Percentiles rank a stretch among this genome's conserved stretches.
phyloP scores from a whole-genome alignment of 2,329 filamentous ascomycete genomes.

The Diaporthe citri region DNA sequence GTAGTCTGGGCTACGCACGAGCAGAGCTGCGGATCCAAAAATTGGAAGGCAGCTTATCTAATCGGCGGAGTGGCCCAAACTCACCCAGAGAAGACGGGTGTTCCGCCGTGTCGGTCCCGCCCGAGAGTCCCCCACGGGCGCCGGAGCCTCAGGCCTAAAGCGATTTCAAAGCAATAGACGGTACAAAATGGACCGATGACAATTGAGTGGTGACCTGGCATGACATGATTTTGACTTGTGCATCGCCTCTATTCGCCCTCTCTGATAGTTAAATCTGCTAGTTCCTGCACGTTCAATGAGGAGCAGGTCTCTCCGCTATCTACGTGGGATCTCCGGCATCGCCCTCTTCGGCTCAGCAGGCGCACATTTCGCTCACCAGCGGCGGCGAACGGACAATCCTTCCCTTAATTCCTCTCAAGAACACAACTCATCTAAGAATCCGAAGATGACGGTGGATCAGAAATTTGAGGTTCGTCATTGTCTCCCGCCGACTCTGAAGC shows the following conservation, averaged over 20 bases:
- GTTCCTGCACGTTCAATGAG: constrained; percentile 39
- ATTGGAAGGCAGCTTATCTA: constrained; percentile 35
- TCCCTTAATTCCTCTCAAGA: constrained; percentile 6
- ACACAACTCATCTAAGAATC: constrained; percentile 37
- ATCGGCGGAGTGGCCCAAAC: constrained; percentile 42
- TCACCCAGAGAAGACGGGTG: not conserved
- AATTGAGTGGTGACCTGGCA: constrained; percentile 23
- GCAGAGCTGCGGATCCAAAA: constrained; percentile 34
- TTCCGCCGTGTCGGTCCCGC: constrained; percentile 34
- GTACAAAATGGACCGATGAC: constrained; percentile 33
- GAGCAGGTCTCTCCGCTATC: constrained; percentile 34
- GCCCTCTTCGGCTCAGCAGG: constrained; percentile 44
- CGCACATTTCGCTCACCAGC: constrained; percentile 42
- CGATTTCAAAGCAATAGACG: constrained; percentile 42
- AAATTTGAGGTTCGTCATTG: constrained; percentile 58
- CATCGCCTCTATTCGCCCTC: not conserved
- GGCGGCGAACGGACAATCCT: not conserved
- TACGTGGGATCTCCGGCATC: constrained; percentile 42
- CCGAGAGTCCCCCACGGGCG: constrained; percentile 3
- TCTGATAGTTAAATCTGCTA: not conserved
- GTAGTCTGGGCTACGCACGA: not conserved
- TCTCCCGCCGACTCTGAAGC: not conserved
- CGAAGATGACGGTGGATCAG: constrained; percentile 59
- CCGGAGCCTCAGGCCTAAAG: constrained; percentile 12
- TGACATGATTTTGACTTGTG: constrained; percentile 4